Evolutionary conservation across 31 red algal genomes (phyloP), one percentile per base, ranked within the genome.

Genomic region (Odonthalia washingtoniensis): DNA sequence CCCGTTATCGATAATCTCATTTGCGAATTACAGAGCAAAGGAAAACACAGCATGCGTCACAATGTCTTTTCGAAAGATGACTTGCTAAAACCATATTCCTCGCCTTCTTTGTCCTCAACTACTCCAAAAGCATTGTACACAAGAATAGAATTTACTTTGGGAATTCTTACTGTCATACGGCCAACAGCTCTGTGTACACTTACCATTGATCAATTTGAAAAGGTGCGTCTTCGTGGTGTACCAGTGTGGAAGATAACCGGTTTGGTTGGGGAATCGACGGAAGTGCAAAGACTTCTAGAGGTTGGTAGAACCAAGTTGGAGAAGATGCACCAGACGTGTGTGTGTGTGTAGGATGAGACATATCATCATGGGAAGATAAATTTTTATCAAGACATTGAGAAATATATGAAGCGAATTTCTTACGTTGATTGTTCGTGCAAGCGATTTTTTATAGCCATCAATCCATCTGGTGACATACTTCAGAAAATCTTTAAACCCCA

Each of bases 141-240:
- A 28, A 2, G 83, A 37, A 24, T 76, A 40, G 35, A 53, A 76
- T 87, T 87, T 65, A 42, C 72, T 1, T 2, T 87, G 14, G 69
- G 24, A 2, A 16, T 87, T 34, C 24, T 65, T 2, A 76, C 83
- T 17, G 49, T 70, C 3, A 77, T 87, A 70, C 70, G 83, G 46
- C 68, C n/a, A 21, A 63, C 36, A 1, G 69, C 83, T 63, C 68
- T 77, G 2, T 31, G 26, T 21, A 5, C 45, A 28, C 46, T 74
- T 32, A 52, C 2, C 43, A 73, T 2, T 4, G 24, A 17, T 26
- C 66, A n/a, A n/a, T n/a, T n/a, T n/a, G n/a, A n/a, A n/a, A n/a
- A n/a, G n/a, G n/a, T n/a, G n/a, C n/a, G n/a, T 3, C 18, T 45
- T 14, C 17, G 53, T 33, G 43, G 46, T 28, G 6, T 75, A 34